Base-by-base conservation (phyloP, 345 rosid genomes). In the Mallotus nudiflorus region DNA sequence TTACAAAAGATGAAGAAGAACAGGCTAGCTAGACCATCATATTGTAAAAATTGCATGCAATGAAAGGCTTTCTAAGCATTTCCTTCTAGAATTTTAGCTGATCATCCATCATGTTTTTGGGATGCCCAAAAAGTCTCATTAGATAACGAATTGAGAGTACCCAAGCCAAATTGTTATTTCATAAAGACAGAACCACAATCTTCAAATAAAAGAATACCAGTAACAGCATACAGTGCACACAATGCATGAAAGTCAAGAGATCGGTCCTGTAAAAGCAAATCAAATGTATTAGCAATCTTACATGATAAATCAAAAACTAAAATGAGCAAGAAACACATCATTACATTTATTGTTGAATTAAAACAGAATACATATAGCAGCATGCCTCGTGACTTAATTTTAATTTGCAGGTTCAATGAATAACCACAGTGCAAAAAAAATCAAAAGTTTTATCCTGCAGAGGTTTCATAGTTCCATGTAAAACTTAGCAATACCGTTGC, bases 161-260 rank as follows among this genome's bases (percentile, higher is more conserved):
- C 54, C 59, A 60, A 18, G 35, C 58, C 62, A 67, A 33, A 69
- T 62, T 55, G 12, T 31, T 40, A 68, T 50, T 59, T 22, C 11
- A 67, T 5, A 8, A 42, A 37, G 27, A 57, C 16, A 51, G 15
- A 27, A 52, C 0, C 22, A 42, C 39, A 18, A 54, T 69, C 6
- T 75, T 29, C 5, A 50, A 20, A 48, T 40, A 59, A 68, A 66
- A 50, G 35, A 52, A 67, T 79, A 83, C 89, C 89, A 28, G 89
- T 86, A 55, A 86, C 81, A 64, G 89, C 89, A 25, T 86, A 86
- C 13, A 86, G 80, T 29, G 89, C 89, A 71, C 87, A 83, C 68
- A 86, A 74, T 16, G 87, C 84, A 19, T 80, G 74, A 78, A 86
- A 86, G 70, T 82, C 87, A 66, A 86, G 87, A 53, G 89, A 83